phyloP scores from a whole-genome alignment of 495 filamentous ascomycete species.

The Usnea hakonensis region DNA sequence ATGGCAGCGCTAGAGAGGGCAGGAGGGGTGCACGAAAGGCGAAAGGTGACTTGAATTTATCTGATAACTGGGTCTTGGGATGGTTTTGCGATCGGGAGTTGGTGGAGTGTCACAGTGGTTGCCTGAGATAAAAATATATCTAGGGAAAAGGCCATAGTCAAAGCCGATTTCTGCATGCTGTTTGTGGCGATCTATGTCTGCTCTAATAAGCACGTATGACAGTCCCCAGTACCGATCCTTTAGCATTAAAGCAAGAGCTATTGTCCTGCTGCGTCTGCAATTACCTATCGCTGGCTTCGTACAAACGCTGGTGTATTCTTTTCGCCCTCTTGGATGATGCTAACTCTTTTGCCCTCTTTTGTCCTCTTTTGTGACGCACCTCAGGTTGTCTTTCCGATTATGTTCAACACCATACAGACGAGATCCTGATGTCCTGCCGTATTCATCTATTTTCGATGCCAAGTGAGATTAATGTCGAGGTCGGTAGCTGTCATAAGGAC shows the following conservation, averaged over 20 bases:
- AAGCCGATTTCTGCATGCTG: background rate
- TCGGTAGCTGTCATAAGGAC: background rate
- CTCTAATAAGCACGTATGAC: background rate
- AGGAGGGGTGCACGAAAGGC: too few species aligned
- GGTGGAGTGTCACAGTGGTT: background rate
- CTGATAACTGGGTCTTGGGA: too few species aligned
- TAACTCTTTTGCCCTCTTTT: background rate
- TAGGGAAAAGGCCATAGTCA: background rate
- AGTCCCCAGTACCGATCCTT: background rate
- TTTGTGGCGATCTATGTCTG: background rate
- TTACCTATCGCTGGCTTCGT: background rate
- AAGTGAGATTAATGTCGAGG: background rate
- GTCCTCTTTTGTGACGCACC: background rate
- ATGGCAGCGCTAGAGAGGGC: too few species aligned
- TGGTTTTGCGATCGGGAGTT: too few species aligned
- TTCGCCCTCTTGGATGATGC: background rate
- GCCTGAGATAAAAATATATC: background rate
- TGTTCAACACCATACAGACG: background rate
- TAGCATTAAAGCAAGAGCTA: background rate
- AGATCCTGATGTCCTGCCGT: background rate
- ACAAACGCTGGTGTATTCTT: background rate
- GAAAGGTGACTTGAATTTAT: too few species aligned
- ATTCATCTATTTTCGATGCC: background rate
- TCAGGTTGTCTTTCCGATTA: background rate
- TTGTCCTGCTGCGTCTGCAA: background rate